These are phyloP conservation scores for Senna tora DNA, from an alignment of 306 rosid genomes.

Conservation along the genomic window DNA sequence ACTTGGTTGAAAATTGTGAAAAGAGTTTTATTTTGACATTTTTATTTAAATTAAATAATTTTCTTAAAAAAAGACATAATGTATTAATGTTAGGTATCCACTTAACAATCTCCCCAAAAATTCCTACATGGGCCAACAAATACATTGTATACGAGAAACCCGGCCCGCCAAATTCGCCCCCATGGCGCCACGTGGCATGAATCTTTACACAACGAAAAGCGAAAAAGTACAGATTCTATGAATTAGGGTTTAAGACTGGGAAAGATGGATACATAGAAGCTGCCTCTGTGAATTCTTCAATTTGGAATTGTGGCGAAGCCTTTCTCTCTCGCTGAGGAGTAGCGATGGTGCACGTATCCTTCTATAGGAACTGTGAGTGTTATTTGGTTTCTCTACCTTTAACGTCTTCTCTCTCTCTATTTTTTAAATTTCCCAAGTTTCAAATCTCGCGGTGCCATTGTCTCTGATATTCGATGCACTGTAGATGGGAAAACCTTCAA, in stretches of 20 bases:
- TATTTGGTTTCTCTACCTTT: neutral
- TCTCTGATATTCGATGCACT: neutral
- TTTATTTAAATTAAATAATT: no score
- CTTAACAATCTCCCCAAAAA: no score
- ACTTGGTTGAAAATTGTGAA: no score
- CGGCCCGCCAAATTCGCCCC: no score
- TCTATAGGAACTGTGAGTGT: conserved; percentile 42
- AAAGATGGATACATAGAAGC: neutral
- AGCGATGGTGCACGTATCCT: conserved; percentile 42
- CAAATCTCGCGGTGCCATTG: neutral
- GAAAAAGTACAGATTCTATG: no score
- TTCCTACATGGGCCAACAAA: no score
- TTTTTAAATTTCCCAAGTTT: neutral
- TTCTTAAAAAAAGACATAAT: no score
- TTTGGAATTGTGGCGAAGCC: neutral
- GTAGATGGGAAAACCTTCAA: conserved; percentile 56
- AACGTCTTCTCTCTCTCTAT: neutral
- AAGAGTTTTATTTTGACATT: no score
- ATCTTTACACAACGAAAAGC: neutral
- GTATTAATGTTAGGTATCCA: no score
- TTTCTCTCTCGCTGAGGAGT: neutral
- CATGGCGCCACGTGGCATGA: neutral
- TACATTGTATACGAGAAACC: no score
- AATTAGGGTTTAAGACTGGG: neutral
- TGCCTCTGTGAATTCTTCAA: neutral